A percentile compares a stretch with the other conserved stretches of the same genome.
Evolutionary conservation across 129 eudicot genomes (phyloP).

Genomic region (Helichrysum umbraculigerum): DNA sequence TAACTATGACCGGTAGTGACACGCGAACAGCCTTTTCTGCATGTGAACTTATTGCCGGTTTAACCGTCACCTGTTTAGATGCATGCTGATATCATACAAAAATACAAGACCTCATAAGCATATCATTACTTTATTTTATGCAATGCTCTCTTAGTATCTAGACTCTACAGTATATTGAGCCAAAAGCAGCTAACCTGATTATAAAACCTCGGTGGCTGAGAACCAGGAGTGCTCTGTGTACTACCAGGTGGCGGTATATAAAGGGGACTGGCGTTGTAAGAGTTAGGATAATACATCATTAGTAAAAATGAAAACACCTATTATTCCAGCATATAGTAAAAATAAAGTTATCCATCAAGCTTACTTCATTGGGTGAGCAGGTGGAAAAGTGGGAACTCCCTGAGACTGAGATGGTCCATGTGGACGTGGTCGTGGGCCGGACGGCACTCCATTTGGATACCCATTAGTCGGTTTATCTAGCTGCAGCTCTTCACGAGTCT

Average conservation of each 20-base stretch:
- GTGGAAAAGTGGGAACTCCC: constrained; percentile 45
- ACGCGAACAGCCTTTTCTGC: constrained; percentile 46
- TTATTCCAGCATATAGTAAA: background rate
- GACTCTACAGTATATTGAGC: background rate
- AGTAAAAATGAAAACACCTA: background rate
- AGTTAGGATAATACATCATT: constrained; percentile 38
- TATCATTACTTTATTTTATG: constrained; percentile 6
- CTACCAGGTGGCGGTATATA: constrained; percentile 41
- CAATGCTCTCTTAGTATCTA: background rate
- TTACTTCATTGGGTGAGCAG: constrained; percentile 44
- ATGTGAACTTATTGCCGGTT: constrained; percentile 49
- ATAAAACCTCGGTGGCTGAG: constrained; percentile 59
- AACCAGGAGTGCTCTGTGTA: constrained; percentile 47
- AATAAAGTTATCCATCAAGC: background rate
- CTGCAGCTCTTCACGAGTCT: constrained; percentile 80
- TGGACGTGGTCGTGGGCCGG: constrained; percentile 52
- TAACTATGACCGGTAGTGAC: background rate
- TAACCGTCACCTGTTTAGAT: constrained; percentile 58
- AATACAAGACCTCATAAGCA: constrained; percentile 10
- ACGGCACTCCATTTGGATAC: constrained; percentile 37
- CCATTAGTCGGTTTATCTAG: constrained; percentile 46
- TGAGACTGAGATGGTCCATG: constrained; percentile 63
- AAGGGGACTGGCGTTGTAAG: constrained; percentile 45
- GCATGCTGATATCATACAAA: constrained; percentile 21
- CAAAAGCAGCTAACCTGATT: constrained; percentile 53